Conservation (phyloP, 305 asterid genomes). For the Plantago coronopus region DNA sequence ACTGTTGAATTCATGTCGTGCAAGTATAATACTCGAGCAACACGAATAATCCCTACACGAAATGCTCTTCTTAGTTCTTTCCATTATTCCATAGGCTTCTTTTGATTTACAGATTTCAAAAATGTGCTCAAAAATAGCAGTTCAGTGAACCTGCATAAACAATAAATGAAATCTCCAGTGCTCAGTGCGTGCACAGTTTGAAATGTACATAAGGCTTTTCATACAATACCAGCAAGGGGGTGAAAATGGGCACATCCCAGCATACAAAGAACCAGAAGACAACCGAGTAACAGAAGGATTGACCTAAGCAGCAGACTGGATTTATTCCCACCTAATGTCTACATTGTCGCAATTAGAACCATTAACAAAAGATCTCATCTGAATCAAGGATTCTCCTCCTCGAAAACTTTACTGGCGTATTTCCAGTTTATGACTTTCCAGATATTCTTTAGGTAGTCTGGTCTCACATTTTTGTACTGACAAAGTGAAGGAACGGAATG, state of each 20-base stretch:
- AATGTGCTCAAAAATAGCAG: too few species aligned
- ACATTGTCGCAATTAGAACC: constrained; percentile 5
- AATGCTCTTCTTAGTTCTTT: too few species aligned
- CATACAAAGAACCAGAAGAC: background rate
- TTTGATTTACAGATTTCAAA: too few species aligned
- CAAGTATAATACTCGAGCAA: too few species aligned
- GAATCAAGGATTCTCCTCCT: constrained; percentile 44
- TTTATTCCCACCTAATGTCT: constrained; percentile 29
- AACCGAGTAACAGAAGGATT: constrained; percentile 11
- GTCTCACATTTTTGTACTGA: constrained; percentile 95
- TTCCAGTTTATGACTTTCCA: constrained; percentile 97
- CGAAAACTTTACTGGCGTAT: constrained; percentile 68
- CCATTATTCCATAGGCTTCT: too few species aligned
- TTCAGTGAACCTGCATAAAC: too few species aligned
- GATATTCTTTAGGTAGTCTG: constrained; percentile 85
- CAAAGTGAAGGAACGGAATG: constrained; percentile 13
- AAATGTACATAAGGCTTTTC: too few species aligned
- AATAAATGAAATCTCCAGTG: too few species aligned
- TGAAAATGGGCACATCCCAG: background rate
- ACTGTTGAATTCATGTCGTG: too few species aligned
- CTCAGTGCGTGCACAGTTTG: too few species aligned
- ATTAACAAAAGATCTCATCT: background rate
- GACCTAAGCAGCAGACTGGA: constrained; percentile 10
- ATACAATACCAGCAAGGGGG: too few species aligned
- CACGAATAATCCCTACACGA: too few species aligned